A percentile compares a stretch with the other conserved stretches of the same genome.
phyloP scores from a whole-genome alignment of 495 filamentous ascomycete species.

The Tuber borchii region DNA sequence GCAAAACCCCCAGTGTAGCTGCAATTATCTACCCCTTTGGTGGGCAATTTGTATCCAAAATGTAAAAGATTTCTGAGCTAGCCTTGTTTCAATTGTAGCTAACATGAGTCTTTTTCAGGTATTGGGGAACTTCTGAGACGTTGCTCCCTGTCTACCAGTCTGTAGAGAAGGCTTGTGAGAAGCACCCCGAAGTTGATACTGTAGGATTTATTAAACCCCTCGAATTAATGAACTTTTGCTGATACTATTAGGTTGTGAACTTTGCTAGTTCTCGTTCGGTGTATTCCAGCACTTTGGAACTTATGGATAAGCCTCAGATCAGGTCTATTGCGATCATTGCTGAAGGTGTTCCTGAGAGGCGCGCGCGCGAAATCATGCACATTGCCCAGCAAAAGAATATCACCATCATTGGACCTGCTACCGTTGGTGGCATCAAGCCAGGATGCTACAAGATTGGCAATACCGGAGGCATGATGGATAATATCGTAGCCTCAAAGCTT shows the following conservation, averaged over 20 bases:
- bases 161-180: constrained; percentile 85
- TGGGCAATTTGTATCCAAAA: constrained; percentile 99
- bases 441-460: constrained; percentile 99
- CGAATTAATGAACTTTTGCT: constrained; percentile 7
- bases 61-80: constrained; percentile 50
- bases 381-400: constrained; percentile 96
- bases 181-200: constrained; percentile 94
- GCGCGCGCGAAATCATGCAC: constrained; percentile 93
- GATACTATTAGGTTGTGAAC: constrained; percentile 67
- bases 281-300: constrained; percentile 94
- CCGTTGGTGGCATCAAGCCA: constrained; percentile 98
- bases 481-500: constrained; percentile 99
- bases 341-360: constrained; percentile 97
- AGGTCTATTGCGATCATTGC: constrained; percentile 98
- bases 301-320: constrained; percentile 96
- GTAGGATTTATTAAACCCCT: constrained; percentile 14
- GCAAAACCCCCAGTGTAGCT: constrained; percentile 87
- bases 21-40: constrained; percentile 99
- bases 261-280: constrained; percentile 97
- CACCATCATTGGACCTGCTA: constrained; percentile 97
- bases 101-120: constrained; percentile 47
- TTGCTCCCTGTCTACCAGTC: constrained; percentile 97
- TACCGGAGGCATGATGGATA: constrained; percentile 99
- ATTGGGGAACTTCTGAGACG: constrained; percentile 99
- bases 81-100: constrained; percentile 14